phyloP scores from a whole-genome alignment of 805 yeast species.

The Ogataea salicorniae region DNA sequence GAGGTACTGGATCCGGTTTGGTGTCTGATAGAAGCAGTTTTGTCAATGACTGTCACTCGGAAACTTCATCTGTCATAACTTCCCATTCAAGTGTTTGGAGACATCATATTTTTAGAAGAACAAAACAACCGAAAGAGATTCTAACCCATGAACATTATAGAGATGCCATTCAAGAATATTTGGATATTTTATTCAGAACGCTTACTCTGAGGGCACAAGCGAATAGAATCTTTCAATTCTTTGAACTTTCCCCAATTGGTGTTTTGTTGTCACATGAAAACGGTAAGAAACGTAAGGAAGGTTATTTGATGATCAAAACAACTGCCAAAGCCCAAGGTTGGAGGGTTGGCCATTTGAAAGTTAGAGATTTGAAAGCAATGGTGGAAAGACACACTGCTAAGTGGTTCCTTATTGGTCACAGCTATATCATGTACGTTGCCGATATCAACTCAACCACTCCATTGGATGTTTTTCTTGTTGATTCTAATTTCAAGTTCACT shows the following conservation, averaged over 20 bases:
- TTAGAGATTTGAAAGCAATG: constrained; percentile 79
- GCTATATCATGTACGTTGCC: constrained; percentile 80
- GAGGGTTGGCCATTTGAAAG: constrained; percentile 85
- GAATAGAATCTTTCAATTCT: constrained; percentile 75
- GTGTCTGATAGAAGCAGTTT: no score
- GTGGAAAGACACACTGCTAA: constrained; percentile 84
- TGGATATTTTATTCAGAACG: constrained; percentile 53
- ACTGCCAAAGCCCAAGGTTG: constrained; percentile 89
- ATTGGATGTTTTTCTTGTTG: constrained; percentile 88
- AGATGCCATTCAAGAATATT: constrained; percentile 56
- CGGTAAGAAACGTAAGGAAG: constrained; percentile 84
- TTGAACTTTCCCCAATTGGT: constrained; percentile 86
- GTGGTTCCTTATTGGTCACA: constrained; percentile 85
- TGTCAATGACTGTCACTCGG: no score
- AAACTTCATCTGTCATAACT: no score
- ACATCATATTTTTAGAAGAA: neutral
- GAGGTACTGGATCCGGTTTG: no score
- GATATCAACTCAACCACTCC: constrained; percentile 84
- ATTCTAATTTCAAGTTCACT: constrained; percentile 57
- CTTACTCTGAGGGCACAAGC: constrained; percentile 75
- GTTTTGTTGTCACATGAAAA: constrained; percentile 77
- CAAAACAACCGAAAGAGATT: constrained; percentile 1
- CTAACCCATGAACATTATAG: constrained; percentile 31
- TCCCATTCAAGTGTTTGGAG: no score
- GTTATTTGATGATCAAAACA: constrained; percentile 71